Evolutionary conservation across 1,284 basidiomycete species (phyloP).

Genomic region (Marasmius tenuissimus): DNA sequence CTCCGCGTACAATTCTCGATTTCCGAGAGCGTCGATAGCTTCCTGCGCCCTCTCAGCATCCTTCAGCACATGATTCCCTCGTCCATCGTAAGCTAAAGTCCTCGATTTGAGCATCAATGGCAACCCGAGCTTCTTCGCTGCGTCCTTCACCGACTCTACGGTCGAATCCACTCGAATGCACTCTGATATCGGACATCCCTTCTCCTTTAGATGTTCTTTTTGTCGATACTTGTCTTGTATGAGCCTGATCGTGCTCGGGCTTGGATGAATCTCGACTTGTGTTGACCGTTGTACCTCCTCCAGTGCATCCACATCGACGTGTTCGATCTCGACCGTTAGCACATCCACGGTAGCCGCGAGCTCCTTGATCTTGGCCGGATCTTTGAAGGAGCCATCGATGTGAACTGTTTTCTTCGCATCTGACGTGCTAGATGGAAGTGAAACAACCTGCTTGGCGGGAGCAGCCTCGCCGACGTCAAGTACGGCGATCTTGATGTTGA

Average conservation of each 20-base stretch:
- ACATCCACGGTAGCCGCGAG: constrained; percentile 85
- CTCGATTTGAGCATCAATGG: constrained; percentile 97
- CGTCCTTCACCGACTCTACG: constrained; percentile 54
- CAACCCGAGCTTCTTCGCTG: constrained; percentile 66
- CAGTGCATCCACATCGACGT: constrained; percentile 84
- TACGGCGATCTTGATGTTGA: constrained; percentile 87
- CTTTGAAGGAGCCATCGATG: constrained; percentile 88
- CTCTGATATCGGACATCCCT: constrained; percentile 72
- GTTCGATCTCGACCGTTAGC: constrained; percentile 97
- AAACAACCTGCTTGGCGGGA: constrained; percentile 91
- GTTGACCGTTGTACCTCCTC: constrained; percentile 57
- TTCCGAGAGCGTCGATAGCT: constrained; percentile 68
- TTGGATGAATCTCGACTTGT: constrained; percentile 78
- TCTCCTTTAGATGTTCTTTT: constrained; percentile 73
- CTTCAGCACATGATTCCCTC: constrained; percentile 87
- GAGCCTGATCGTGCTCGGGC: constrained; percentile 79
- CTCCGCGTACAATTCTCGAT: constrained; percentile 86
- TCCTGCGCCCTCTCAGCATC: constrained; percentile 53
- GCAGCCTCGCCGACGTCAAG: constrained; percentile 81
- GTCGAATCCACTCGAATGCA: constrained; percentile 65
- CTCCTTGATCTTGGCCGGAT: constrained; percentile 78
- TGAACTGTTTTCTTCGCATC: constrained; percentile 48
- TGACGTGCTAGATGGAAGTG: constrained; percentile 40
- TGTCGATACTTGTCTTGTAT: constrained; percentile 97
- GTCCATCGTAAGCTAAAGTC: constrained; percentile 94